These are phyloP conservation scores for Leptographium flavum DNA, from an alignment of 2,329 filamentous ascomycete species.

Conservation along the genomic window DNA sequence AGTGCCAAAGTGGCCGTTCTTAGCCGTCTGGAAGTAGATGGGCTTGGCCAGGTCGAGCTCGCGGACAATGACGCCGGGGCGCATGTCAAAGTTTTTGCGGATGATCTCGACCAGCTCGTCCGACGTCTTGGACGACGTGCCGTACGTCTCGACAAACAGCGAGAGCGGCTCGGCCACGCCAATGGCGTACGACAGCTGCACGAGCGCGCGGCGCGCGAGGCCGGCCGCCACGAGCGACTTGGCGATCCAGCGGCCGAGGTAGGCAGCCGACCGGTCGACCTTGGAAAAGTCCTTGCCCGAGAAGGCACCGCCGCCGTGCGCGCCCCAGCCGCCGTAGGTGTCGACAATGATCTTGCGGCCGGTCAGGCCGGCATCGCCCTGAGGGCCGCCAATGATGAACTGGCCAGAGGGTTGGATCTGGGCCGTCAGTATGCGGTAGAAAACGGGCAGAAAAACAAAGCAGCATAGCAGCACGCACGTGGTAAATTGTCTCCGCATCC, in stretches of 20 bases:
- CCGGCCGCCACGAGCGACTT: constrained; percentile 89
- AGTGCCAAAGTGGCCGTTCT: constrained; percentile 97
- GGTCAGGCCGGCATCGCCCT: constrained; percentile 96
- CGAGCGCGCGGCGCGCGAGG: constrained; percentile 81
- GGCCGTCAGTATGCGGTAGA: constrained; percentile 19
- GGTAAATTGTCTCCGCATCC: constrained; percentile 87
- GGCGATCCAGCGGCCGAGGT: constrained; percentile 95
- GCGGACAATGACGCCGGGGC: constrained; percentile 96
- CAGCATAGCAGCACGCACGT: constrained; percentile 44
- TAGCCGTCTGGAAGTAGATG: constrained; percentile 96
- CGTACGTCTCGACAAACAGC: constrained; percentile 95
- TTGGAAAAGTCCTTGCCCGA: constrained; percentile 99
- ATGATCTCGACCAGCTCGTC: constrained; percentile 94
- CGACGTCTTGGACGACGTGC: constrained; percentile 77
- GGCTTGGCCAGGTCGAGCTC: constrained; percentile 90
- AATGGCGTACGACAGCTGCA: constrained; percentile 98
- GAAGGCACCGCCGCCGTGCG: constrained; percentile 99
- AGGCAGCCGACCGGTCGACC: constrained; percentile 96
- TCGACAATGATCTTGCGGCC: constrained; percentile 99
- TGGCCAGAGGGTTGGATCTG: constrained; percentile 90
- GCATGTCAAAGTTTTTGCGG: constrained; percentile 89
- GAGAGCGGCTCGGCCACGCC: constrained; percentile 96
- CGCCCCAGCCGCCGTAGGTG: constrained; percentile 99
- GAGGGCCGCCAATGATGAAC: constrained; percentile 98
- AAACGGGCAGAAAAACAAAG: not conserved